phyloP scores from a whole-genome alignment of 768 basidiomycete species.

The Suillus luteus region DNA sequence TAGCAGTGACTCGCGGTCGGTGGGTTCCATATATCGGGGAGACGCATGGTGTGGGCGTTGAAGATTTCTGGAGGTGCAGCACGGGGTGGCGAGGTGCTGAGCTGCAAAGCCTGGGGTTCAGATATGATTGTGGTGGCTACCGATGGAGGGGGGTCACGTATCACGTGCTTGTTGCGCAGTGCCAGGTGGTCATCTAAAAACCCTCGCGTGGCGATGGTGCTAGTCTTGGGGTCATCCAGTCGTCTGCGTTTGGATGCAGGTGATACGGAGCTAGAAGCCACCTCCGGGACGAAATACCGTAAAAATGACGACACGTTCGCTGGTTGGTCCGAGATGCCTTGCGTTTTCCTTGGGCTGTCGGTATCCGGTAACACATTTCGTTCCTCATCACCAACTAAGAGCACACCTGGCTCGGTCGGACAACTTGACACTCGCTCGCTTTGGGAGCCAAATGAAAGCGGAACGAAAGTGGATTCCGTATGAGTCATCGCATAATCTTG shows the following conservation, averaged over 20 bases:
- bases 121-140: not conserved
- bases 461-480: not conserved
- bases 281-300: not conserved
- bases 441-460: not conserved
- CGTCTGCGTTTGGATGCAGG: conserved; percentile 3
- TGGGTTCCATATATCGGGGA: conserved; percentile 35
- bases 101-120: not conserved
- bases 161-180: not conserved
- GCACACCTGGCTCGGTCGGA: not conserved
- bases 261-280: not conserved
- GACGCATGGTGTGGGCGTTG: conserved; percentile 45
- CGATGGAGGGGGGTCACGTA: not conserved
- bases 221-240: not conserved
- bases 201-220: not conserved
- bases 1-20: conserved; percentile 57
- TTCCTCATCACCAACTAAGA: not conserved
- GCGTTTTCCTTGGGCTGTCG: not conserved
- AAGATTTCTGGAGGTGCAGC: conserved; percentile 43
- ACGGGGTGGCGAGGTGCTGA: conserved; percentile 17
- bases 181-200: conserved; percentile 3
- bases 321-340: not conserved
- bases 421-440: not conserved
- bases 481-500: not conserved
- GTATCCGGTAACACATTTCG: not conserved
- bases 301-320: not conserved